These are phyloP conservation scores for Claviceps sp. DNA, from an alignment of 2,329 filamentous ascomycete species.

Conservation along the genomic window DNA sequence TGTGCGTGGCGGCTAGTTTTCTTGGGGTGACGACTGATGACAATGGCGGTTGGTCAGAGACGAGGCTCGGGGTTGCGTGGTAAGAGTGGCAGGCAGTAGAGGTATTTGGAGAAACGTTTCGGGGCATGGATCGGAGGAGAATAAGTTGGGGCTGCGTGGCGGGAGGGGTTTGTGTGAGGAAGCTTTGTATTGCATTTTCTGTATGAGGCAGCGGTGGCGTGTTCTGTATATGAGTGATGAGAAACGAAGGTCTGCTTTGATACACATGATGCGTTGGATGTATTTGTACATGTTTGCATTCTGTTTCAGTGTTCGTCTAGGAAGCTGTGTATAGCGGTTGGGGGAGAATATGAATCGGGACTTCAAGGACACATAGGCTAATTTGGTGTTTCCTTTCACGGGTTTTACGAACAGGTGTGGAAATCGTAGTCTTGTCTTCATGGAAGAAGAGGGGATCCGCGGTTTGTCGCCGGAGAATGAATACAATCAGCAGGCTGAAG, in stretches of 20 bases:
- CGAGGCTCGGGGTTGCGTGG: constrained; percentile 36
- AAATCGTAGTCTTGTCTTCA: too few species aligned
- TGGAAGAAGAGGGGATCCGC: too few species aligned
- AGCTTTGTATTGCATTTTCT: background rate
- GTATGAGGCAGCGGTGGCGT: background rate
- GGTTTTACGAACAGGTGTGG: too few species aligned
- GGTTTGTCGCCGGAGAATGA: too few species aligned
- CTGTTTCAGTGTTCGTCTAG: too few species aligned
- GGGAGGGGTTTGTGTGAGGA: constrained; percentile 24
- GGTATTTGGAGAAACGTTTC: constrained; percentile 4
- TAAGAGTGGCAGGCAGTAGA: constrained; percentile 21
- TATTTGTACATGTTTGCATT: too few species aligned
- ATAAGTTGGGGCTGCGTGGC: constrained; percentile 24
- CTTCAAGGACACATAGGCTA: too few species aligned
- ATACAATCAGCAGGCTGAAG: too few species aligned
- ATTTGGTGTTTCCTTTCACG: too few species aligned
- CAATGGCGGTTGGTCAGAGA: constrained; percentile 32
- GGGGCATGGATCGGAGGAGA: constrained; percentile 18
- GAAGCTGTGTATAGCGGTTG: too few species aligned
- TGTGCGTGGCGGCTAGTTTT: background rate
- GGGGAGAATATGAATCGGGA: too few species aligned
- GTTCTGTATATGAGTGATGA: constrained; percentile 1
- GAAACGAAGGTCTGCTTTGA: background rate
- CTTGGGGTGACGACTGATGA: background rate
- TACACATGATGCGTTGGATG: too few species aligned